Conservation (phyloP, 257 asterid species). For the Jaltomata sinuosa region DNA sequence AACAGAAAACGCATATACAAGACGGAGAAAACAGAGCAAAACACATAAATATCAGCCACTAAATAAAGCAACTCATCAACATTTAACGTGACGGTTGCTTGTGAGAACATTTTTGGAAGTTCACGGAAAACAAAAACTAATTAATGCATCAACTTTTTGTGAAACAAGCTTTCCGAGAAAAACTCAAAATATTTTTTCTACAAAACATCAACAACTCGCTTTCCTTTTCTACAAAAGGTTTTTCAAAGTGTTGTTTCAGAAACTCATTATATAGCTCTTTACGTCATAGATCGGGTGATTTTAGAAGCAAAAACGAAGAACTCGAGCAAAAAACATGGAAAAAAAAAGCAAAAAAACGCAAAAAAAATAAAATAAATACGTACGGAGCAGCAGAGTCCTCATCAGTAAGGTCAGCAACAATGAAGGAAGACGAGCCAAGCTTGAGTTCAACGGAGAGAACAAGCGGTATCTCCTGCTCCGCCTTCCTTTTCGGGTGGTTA, state of each 20-base stretch:
- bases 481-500: slow-evolving; percentile 67
- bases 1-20: background rate
- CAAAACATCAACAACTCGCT: background rate
- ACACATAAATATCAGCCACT: background rate
- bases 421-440: slow-evolving; percentile 42
- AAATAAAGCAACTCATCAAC: background rate
- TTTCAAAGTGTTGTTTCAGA: background rate
- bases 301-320: background rate
- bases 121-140: no score
- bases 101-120: background rate
- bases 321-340: no score
- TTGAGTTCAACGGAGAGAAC: slow-evolving; percentile 57
- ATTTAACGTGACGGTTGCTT: background rate
- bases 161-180: background rate
- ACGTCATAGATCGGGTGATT: background rate
- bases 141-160: background rate
- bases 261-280: background rate
- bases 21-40: background rate
- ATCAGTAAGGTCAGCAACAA: slow-evolving; percentile 53
- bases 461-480: slow-evolving; percentile 75
- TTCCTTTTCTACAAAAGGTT: background rate
- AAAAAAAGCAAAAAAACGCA: background rate
- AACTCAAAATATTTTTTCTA: background rate
- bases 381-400: slow-evolving; percentile 46
- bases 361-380: background rate